Conservation (phyloP, 225 moss, liverwort and hornwort genomes). For the Pseudoscleropodium purum region DNA sequence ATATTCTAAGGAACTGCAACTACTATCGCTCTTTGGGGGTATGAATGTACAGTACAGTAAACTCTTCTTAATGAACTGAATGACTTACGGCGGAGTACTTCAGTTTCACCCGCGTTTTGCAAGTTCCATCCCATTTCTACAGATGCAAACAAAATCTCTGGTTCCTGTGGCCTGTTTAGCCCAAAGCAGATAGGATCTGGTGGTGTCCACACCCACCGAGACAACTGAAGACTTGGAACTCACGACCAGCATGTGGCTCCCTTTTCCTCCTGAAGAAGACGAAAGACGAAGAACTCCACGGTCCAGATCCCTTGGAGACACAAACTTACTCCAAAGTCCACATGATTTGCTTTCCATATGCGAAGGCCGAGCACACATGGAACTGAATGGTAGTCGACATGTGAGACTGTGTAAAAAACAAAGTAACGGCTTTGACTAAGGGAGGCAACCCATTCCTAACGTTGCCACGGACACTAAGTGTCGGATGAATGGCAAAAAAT, state of each 20-base stretch:
- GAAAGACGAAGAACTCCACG: neutral
- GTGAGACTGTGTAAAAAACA: no score
- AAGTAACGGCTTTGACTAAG: no score
- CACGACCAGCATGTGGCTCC: conserved; percentile 1
- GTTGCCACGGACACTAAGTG: no score
- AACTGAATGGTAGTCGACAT: neutral
- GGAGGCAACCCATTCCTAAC: no score
- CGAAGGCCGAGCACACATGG: neutral
- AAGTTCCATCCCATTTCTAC: neutral
- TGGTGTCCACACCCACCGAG: neutral
- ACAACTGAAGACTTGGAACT: neutral
- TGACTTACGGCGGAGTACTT: neutral
- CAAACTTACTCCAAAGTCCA: neutral
- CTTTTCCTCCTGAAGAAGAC: neutral
- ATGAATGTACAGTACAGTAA: neutral
- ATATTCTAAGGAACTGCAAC: no score
- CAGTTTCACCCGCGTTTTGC: neutral
- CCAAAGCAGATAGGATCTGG: neutral
- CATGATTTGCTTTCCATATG: neutral
- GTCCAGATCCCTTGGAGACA: neutral
- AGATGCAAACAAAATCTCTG: neutral
- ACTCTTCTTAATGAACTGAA: neutral
- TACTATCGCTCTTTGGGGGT: neutral
- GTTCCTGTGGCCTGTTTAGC: neutral
- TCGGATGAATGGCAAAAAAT: no score